phyloP scores from a whole-genome alignment of 257 asterid genomes.

The Hygrophila difformis region DNA sequence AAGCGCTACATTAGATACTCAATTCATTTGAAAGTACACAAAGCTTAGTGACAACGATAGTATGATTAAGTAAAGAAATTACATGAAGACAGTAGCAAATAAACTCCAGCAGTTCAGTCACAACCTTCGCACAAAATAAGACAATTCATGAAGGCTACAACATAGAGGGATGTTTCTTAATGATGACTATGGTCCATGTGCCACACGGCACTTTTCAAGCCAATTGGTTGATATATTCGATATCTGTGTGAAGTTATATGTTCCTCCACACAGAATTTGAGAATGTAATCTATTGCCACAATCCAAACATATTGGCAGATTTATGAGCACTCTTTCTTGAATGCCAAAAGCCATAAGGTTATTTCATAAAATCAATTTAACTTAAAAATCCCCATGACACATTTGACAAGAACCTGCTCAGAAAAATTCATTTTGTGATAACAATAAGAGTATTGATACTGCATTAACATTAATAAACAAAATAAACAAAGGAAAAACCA shows the following conservation, averaged over 20 bases:
- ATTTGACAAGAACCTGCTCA: background rate
- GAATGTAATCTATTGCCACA: too few relatives aligned
- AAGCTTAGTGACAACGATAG: background rate
- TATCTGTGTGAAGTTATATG: too few relatives aligned
- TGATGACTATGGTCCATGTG: background rate
- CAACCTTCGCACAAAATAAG: background rate
- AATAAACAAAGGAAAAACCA: background rate
- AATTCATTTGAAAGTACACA: too few relatives aligned
- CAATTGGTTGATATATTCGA: constrained; percentile 2
- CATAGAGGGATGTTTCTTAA: too few relatives aligned
- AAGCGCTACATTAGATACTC: background rate
- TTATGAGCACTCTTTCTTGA: too few relatives aligned
- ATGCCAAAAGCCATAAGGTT: too few relatives aligned
- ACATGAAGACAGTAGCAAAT: background rate
- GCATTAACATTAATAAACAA: too few relatives aligned
- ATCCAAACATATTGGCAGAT: too few relatives aligned
- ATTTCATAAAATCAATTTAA: background rate
- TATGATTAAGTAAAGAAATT: background rate
- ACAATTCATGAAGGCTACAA: background rate
- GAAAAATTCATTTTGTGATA: background rate
- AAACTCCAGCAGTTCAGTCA: background rate
- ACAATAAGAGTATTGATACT: background rate
- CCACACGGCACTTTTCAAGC: background rate
- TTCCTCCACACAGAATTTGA: too few relatives aligned
- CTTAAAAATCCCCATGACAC: constrained; percentile 10